Conservation (phyloP, 257 asterid species). For the Avicennia marina region DNA sequence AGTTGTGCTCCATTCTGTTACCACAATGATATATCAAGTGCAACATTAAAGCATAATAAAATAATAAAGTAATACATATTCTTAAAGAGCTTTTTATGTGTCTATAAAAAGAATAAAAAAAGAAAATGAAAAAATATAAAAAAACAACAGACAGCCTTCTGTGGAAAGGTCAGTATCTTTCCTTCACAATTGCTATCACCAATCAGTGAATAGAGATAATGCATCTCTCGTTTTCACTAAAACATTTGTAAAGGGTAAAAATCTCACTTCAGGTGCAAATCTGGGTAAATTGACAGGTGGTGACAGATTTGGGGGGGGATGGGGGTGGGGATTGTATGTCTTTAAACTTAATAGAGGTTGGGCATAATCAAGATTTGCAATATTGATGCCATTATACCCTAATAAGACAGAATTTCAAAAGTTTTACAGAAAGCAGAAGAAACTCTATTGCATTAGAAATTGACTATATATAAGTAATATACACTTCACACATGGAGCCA, state of each 20-base stretch:
- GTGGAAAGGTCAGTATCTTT: no score
- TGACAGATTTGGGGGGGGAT: no score
- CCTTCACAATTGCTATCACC: no score
- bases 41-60: background rate
- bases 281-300: no score
- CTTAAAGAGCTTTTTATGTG: background rate
- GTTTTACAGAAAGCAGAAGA: background rate
- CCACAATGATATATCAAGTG: slow-evolving; percentile 13
- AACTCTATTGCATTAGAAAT: background rate
- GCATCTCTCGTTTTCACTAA: no score
- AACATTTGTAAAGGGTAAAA: no score
- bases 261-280: no score
- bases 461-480: background rate
- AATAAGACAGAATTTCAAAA: background rate
- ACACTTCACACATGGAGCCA: background rate
- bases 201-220: no score
- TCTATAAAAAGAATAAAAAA: background rate
- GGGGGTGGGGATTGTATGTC: no score
- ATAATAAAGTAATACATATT: background rate
- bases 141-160: background rate
- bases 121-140: background rate
- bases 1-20: slow-evolving; percentile 90
- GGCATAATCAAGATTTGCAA: no score
- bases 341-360: no score
- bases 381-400: no score